Base-by-base conservation (phyloP, 306 rosid genomes). In the Gastrolobium bilobum region DNA sequence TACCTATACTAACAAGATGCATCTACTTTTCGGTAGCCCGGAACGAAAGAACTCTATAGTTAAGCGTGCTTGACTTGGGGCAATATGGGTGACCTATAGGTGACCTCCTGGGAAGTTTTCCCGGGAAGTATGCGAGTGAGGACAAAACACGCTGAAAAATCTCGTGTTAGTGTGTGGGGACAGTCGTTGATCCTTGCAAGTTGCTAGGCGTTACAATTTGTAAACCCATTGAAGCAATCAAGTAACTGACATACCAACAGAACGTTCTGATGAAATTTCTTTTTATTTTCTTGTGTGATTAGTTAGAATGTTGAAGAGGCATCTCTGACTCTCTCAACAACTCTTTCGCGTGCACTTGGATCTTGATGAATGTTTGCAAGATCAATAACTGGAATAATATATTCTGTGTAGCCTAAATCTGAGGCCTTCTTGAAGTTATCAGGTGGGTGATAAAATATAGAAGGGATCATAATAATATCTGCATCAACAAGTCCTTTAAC, bases 221-320 rank as follows among this genome's bases (percentile, higher is more conserved):
- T n/a, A n/a, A 87, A 79, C 97, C 90, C 97, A 94, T 92, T 59
- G 94, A 90, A 56, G 98, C 93, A 59, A 89, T 85, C 79, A 94
- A 88, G 82, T 87, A 92, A 84, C 98, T 94, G 90, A 77, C 83
- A 84, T 53, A 77, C 52, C 76, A 83, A 30, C 8, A 50, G 26
- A 44, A 71, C 1, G 26, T 20, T 20, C 26, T 0, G 26, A 20
- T 20, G 26, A 20, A 20, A 20, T 20, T 20, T 20, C 26, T 20
- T 1, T 20, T 20, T 20, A 20, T 20, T 20, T 20, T 1, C 26
- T 20, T 20, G 26, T 20, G 26, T 20, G n/a, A n/a, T n/a, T 1
- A 20, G 26, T 20, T 20, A 20, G 0, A 20, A 20, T 20, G 26
- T 20, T 20, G 26, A 20, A 5, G 83, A 74, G 6, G 90, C 92